These are phyloP conservation scores for Elaeis oleifera DNA, from an alignment of 202 grass and related monocot genomes.

Conservation along the genomic window DNA sequence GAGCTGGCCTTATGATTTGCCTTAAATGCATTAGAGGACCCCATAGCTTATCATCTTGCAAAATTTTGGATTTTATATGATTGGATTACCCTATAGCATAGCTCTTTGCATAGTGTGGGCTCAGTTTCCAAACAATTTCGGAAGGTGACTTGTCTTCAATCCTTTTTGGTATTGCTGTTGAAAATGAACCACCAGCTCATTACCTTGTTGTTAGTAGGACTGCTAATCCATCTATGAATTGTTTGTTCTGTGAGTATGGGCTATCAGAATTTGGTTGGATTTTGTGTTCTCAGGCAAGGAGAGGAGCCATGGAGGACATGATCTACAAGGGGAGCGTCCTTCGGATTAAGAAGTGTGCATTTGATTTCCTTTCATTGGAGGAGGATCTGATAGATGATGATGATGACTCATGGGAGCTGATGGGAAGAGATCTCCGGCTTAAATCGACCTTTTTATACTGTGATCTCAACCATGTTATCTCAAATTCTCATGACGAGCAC, in stretches of 20 bases:
- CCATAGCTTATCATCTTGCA: neutral
- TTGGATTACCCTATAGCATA: too few relatives aligned
- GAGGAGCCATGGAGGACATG: conserved; percentile 36
- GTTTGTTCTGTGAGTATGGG: conserved; percentile 26
- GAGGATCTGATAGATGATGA: conserved; percentile 42
- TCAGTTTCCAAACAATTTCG: too few relatives aligned
- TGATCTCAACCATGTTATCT: too few relatives aligned
- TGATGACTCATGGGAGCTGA: conserved; percentile 50
- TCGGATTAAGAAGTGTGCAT: conserved; percentile 57
- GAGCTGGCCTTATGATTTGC: neutral
- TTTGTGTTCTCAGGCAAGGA: conserved; percentile 6
- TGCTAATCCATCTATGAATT: conserved; percentile 12
- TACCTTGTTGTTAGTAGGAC: neutral
- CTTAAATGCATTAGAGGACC: neutral
- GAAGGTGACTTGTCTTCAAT: too few relatives aligned
- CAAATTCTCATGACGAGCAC: too few relatives aligned
- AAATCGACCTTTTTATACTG: conserved; percentile 15
- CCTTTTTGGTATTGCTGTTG: too few relatives aligned
- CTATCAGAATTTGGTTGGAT: neutral
- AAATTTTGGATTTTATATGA: conserved; percentile 9
- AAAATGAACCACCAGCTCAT: too few relatives aligned
- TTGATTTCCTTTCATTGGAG: conserved; percentile 56
- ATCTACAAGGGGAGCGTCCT: conserved; percentile 57
- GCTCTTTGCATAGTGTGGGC: too few relatives aligned
- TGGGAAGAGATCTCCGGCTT: conserved; percentile 45